Conservation (phyloP, 441 rosid species). For the Eutrema salsugineum region DNA sequence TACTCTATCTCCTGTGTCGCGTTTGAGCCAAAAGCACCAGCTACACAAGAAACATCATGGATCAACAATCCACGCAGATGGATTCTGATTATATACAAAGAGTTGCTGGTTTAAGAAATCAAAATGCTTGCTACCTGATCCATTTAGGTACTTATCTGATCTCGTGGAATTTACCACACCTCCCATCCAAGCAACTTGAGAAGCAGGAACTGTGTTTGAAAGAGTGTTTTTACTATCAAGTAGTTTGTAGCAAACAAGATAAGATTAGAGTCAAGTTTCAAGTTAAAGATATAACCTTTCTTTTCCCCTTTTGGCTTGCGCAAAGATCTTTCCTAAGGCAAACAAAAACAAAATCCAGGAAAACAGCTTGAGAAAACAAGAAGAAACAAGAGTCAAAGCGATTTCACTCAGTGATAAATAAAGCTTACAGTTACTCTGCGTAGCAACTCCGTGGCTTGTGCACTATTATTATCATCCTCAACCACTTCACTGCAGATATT, state of each 20-base stretch:
- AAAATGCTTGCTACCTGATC: constrained; percentile 22
- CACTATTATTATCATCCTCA: constrained; percentile 40
- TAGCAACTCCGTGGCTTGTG: constrained; percentile 69
- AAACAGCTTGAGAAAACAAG: not conserved
- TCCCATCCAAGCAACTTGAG: constrained; percentile 66
- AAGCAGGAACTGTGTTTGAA: constrained; percentile 41
- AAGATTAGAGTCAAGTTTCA: not conserved
- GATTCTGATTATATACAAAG: not conserved
- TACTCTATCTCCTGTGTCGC: constrained; percentile 48
- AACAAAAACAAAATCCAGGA: constrained; percentile 13
- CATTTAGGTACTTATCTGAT: constrained; percentile 37
- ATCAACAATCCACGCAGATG: too few species aligned
- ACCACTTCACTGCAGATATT: constrained; percentile 53
- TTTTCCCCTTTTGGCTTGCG: constrained; percentile 65
- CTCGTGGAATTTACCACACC: constrained; percentile 42
- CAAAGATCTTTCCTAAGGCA: constrained; percentile 49
- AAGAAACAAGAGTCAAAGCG: not conserved
- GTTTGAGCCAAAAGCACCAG: constrained; percentile 36
- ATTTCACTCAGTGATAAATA: not conserved
- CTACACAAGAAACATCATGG: constrained; percentile 30
- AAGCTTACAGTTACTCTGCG: constrained; percentile 49
- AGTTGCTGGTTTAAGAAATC: not conserved
- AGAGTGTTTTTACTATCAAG: not conserved
- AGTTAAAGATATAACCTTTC: constrained; percentile 46
- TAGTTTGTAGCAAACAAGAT: not conserved